These are phyloP conservation scores for Pseudopyricularia cyperi DNA, from an alignment of 2,329 filamentous ascomycete genomes.

Conservation along the genomic window DNA sequence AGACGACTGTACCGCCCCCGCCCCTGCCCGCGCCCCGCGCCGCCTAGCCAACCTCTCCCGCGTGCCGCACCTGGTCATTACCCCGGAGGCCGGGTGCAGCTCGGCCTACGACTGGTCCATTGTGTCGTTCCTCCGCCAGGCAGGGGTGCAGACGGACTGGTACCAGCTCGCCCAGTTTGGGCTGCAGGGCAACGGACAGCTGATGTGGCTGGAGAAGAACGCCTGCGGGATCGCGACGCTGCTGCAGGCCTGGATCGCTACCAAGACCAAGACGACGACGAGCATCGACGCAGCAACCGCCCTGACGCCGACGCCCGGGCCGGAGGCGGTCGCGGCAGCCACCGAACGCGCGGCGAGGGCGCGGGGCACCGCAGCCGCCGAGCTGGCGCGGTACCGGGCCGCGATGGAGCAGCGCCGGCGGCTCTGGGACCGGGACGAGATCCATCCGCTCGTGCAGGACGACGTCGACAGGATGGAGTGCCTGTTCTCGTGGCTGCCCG, in stretches of 20 bases:
- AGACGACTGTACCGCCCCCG: too few relatives aligned
- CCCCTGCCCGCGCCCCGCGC: constrained; percentile 12
- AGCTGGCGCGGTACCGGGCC: background rate
- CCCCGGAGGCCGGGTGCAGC: constrained; percentile 40
- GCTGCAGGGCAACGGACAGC: constrained; percentile 40
- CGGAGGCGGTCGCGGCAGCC: background rate
- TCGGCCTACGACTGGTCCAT: constrained; percentile 41
- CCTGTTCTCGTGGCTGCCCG: background rate
- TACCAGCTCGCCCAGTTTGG: constrained; percentile 27
- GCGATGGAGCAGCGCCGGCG: background rate
- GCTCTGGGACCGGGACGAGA: background rate
- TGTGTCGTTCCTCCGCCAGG: constrained; percentile 36
- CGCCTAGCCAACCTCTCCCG: constrained; percentile 32
- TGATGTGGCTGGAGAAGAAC: constrained; percentile 41
- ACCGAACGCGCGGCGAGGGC: background rate
- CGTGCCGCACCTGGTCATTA: constrained; percentile 35
- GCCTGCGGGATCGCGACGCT: constrained; percentile 25
- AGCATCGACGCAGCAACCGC: background rate
- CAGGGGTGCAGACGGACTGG: constrained; percentile 29
- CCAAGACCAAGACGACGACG: background rate
- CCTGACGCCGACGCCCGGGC: background rate
- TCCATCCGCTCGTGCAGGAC: background rate
- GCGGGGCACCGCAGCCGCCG: background rate
- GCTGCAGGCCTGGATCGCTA: constrained; percentile 3
- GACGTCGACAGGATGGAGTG: background rate